phyloP scores from a whole-genome alignment of 345 rosid species.

The Limnanthes douglasii region DNA sequence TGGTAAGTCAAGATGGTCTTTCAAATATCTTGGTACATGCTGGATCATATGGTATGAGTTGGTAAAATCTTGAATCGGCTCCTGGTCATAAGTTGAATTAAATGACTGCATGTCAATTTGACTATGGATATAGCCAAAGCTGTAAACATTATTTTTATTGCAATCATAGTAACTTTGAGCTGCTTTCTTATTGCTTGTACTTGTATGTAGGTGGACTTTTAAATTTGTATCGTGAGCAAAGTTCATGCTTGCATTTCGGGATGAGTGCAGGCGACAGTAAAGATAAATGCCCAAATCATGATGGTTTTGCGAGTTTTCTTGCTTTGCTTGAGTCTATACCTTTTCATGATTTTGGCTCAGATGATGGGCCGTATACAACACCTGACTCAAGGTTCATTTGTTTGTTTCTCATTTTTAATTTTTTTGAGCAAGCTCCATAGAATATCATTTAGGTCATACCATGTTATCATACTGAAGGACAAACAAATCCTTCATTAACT shows the following conservation, averaged over 20 bases:
- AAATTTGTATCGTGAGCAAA: conserved; percentile 23
- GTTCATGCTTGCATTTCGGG: conserved; percentile 44
- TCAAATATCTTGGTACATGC: not conserved
- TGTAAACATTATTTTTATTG: not conserved
- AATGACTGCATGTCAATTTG: too few relatives aligned
- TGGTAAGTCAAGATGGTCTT: conserved; percentile 31
- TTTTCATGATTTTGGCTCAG: conserved; percentile 45
- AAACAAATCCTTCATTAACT: conserved; percentile 1
- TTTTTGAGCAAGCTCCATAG: conserved; percentile 2
- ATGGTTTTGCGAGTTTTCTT: conserved; percentile 61
- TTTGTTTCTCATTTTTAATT: conserved; percentile 5
- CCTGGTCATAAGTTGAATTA: too few relatives aligned
- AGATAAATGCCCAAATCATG: conserved; percentile 60
- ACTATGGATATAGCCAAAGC: too few relatives aligned
- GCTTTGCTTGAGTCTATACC: conserved; percentile 81
- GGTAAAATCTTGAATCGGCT: not conserved
- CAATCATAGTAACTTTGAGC: conserved; percentile 4
- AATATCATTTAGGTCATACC: conserved; percentile 1
- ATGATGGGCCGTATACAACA: conserved; percentile 37
- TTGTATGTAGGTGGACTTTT: conserved; percentile 27
- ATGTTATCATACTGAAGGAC: conserved; percentile 1
- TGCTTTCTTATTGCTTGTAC: not conserved
- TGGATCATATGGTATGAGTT: not conserved
- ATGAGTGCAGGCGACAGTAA: conserved; percentile 28
- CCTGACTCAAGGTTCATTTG: conserved; percentile 47